Base-by-base conservation (phyloP, 768 basidiomycete genomes). In the Chalciporus piperatus region DNA sequence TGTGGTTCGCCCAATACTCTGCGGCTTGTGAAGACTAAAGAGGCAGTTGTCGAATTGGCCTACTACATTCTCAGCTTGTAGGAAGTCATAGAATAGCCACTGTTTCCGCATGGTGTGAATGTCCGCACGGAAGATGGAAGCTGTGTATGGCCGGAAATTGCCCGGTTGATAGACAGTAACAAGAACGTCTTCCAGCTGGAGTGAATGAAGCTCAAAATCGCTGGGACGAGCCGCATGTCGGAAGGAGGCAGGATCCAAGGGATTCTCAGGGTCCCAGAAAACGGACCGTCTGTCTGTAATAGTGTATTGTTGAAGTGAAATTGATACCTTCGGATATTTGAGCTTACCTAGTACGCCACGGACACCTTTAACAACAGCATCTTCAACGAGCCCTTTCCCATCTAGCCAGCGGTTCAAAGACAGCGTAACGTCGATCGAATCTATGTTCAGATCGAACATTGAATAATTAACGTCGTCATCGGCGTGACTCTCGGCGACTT, bases 31-130 rank as follows among this genome's bases (percentile, higher is more conserved):
- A 56, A 99, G 66, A 65, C 95, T 98, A 73, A 97, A 97, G 17
- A 99, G 66, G 61, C 97, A 99, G 64, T 98, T 98, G 67, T 99
- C 97, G 56, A 93, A 91, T 67, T 99, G 97, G 4, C 97, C 97
- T 9, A 97, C 96, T 38, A 98, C 88, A 57, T 89, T 91, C 64
- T 98, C 95, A 0, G 97, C 95, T 44, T 64, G 67, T 53, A 98
- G 72, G 57, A 98, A 85, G 69, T 99, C 97, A 68, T 95, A 95
- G 69, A 97, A 97, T 33, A 96, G 60, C 93, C 93, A 98, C 62
- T 89, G 85, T 68, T 97, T 98, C 49, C 97, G 77, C 57, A 98
- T 82, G 25, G 76, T 78, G 12, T 80, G 79, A 32, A 98, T 80
- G 59, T 92, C 89, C 22, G 97, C 97, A 52, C 89, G 87, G 74